phyloP scores from a whole-genome alignment of 305 asterid species.

The Caryopteris hybrid region DNA sequence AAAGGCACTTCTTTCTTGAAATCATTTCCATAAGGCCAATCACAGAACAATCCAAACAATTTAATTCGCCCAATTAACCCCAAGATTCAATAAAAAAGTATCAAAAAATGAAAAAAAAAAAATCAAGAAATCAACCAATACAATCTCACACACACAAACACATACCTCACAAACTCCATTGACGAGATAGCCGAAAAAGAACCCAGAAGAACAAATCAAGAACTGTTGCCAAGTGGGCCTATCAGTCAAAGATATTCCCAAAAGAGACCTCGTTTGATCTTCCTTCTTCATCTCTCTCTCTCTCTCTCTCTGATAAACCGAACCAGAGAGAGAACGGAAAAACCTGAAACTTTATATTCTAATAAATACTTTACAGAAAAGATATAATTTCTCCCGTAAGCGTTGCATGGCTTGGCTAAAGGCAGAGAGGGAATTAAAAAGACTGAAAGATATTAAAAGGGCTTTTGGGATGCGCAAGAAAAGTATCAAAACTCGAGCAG shows the following conservation, averaged over 20 bases:
- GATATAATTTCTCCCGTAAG: not conserved
- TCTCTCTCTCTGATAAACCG: not conserved
- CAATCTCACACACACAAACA: not conserved
- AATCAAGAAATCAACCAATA: not conserved
- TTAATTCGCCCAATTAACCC: not conserved
- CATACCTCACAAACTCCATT: constrained; percentile 78
- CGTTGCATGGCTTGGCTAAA: constrained; percentile 28
- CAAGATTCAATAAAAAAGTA: not conserved
- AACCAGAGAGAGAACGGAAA: not conserved
- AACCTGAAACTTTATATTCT: not conserved
- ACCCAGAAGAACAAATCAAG: constrained; percentile 72
- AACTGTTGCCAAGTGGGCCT: constrained; percentile 83
- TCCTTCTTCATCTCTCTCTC: constrained; percentile 56
- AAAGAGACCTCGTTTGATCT: constrained; percentile 68
- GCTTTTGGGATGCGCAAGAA: constrained; percentile 27
- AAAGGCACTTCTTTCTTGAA: not conserved
- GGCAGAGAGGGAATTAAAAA: constrained; percentile 6
- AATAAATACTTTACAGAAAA: not conserved
- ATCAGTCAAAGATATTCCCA: constrained; percentile 69
- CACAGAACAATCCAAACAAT: not conserved
- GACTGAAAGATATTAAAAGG: constrained; percentile 6
- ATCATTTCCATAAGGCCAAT: not conserved
- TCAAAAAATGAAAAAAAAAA: not conserved
- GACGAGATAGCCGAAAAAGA: constrained; percentile 85
- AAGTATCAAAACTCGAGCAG: constrained; percentile 23